Conservation (phyloP, 192 early-diverging fungal species). For the Thoreauomyces humboldtii region DNA sequence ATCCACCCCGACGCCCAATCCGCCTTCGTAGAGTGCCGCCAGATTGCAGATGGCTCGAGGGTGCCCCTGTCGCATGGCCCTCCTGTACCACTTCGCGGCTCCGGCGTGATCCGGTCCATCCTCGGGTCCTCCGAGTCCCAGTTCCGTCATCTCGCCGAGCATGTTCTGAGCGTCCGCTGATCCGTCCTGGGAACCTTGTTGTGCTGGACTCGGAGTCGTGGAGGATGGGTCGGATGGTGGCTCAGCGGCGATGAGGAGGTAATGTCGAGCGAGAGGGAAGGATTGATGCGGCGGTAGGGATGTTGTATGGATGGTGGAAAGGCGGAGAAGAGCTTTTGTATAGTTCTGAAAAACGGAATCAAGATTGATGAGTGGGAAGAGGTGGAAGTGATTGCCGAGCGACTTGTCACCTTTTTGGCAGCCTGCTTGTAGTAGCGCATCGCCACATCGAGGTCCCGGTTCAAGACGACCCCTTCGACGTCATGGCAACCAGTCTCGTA, state of each 20-base stretch:
- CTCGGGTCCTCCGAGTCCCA: conserved; percentile 33
- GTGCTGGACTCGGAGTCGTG: too few species aligned
- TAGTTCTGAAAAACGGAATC: conserved; percentile 24
- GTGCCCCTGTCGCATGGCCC: conserved; percentile 40
- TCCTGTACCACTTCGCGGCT: conserved; percentile 36
- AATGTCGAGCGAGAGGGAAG: not conserved
- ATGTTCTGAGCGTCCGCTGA: conserved; percentile 46
- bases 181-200: conserved; percentile 8
- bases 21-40: conserved; percentile 39
- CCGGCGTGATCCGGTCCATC: conserved; percentile 5
- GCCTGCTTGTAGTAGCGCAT: conserved; percentile 45
- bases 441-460: conserved; percentile 42
- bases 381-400: not conserved
- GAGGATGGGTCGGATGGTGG: too few species aligned
- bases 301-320: conserved; percentile 27
- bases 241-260: not conserved
- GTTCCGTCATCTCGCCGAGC: conserved; percentile 44
- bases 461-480: conserved; percentile 32
- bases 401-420: conserved; percentile 36
- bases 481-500: conserved; percentile 51
- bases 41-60: conserved; percentile 37
- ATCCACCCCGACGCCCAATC: conserved; percentile 39
- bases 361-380: not conserved
- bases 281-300: conserved; percentile 21
- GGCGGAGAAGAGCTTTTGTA: conserved; percentile 41